Conservation (phyloP, 495 filamentous ascomycete species). For the Clohesyomyces aquaticus region DNA sequence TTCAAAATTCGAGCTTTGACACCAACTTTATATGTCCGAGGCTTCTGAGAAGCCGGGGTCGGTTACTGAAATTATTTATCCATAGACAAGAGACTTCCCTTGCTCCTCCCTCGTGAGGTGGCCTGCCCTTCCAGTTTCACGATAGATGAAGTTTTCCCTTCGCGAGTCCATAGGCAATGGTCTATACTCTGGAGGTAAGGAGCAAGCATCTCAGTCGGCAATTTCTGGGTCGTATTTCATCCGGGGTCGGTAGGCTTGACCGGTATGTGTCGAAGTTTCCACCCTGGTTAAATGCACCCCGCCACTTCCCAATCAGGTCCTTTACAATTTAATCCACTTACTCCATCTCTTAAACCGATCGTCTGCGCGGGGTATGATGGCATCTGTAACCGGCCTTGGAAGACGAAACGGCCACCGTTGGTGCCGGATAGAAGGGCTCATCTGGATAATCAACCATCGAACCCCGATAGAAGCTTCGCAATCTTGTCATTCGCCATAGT, state of each 20-base stretch:
- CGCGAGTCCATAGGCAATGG: too few relatives aligned
- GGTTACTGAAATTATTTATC: background rate
- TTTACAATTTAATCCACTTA: background rate
- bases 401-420: background rate
- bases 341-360: background rate
- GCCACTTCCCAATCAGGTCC: background rate
- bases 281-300: conserved; percentile 12
- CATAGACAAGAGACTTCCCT: background rate
- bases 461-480: background rate
- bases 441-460: background rate
- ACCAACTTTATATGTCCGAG: too few relatives aligned
- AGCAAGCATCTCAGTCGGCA: conserved; percentile 1
- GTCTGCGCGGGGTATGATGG: background rate
- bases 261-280: conserved; percentile 3
- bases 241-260: background rate
- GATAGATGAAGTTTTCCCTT: too few relatives aligned
- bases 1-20: too few relatives aligned
- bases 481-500: background rate
- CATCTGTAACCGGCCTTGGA: background rate
- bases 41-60: background rate
- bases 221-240: background rate
- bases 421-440: conserved; percentile 5
- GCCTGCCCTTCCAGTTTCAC: background rate
- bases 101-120: background rate
- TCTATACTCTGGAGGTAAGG: too few relatives aligned